Evolutionary conservation across 2,329 filamentous ascomycete species (phyloP), one percentile per base, ranked within the genome.

Genomic region (Fusarium sp.): DNA sequence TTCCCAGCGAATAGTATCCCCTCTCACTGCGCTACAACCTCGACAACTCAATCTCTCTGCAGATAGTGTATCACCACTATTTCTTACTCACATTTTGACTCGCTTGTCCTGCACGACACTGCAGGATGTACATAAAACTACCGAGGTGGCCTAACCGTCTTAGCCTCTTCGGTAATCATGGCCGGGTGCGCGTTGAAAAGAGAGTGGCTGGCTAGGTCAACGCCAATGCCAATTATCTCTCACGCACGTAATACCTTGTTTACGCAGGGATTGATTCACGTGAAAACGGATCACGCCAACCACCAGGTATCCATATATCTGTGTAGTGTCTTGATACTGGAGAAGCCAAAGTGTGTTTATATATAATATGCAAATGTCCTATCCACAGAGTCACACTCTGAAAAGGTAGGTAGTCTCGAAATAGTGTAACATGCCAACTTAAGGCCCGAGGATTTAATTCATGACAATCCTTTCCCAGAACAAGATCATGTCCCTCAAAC

Each of bases 361-460:
- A 34, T 64, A 53, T 51, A 54, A 34, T 64, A 49, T 51, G 58
- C 57, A 63, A 67, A 52, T 43, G 32, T 65, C 45, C 38, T 45
- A 53, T 69, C 62, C 40, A 55, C 58, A 60, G 47, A 61, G 62
- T 25, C 62, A 24, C 20, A 34, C 41, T 66, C 34, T 53, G 43
- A 40, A 20, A 20, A 47, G 34, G 20, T 47, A 58, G 13, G 40
- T 48, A 44, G 25, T 46, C 53, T 58, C 47, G 29, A 54, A 53
- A 57, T 48, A 59, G 48, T 29, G 56, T 48, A 67, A 56, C 58
- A 52, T 56, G 59, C 67, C 55, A 69, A 64, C 48, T 46, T 43
- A 69, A 69, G 56, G 57, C 51, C 57, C 40, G 62, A 65, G 71
- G 73, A 69, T 71, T 69, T 58, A 60, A 54, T 70, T 75, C 74